These are phyloP conservation scores for Chlorella ohadii DNA, from an alignment of 139 green algal species.

Conservation along the genomic window DNA sequence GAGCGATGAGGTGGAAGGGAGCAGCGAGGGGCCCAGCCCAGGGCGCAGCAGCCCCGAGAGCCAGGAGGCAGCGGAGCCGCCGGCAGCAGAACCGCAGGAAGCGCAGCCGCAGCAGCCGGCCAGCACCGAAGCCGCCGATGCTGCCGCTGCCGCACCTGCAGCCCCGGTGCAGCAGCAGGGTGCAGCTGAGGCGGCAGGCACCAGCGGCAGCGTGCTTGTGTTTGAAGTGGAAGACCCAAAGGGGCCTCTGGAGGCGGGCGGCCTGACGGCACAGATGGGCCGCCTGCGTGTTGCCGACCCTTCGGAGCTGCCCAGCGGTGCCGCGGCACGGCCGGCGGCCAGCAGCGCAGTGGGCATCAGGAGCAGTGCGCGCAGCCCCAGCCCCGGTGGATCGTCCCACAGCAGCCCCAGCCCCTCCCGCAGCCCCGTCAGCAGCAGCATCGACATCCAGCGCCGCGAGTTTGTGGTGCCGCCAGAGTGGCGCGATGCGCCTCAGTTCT, in stretches of 20 bases:
- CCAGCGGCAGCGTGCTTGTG: constrained; percentile 10
- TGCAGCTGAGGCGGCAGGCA: background rate
- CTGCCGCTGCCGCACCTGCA: too few species aligned
- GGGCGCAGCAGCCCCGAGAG: too few species aligned
- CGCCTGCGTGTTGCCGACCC: constrained; percentile 15
- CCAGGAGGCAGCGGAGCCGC: background rate
- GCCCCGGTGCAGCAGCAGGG: background rate
- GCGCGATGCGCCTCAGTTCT: constrained; percentile 23
- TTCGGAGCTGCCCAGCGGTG: background rate
- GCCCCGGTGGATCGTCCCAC: background rate
- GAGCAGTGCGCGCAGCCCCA: background rate
- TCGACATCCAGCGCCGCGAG: background rate
- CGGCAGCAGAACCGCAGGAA: background rate
- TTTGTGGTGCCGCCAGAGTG: background rate
- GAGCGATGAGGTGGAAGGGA: constrained; percentile 13
- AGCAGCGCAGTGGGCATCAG: background rate
- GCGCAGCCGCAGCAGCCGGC: background rate
- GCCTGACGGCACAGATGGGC: constrained; percentile 15
- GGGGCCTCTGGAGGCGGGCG: background rate
- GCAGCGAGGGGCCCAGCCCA: background rate
- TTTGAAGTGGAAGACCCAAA: constrained; percentile 25
- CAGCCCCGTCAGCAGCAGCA: background rate
- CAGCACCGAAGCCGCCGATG: too few species aligned
- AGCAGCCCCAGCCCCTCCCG: background rate
- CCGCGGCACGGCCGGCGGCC: background rate